phyloP scores from a whole-genome alignment of 1,139 yeast species.

The Pichia inconspicua region DNA sequence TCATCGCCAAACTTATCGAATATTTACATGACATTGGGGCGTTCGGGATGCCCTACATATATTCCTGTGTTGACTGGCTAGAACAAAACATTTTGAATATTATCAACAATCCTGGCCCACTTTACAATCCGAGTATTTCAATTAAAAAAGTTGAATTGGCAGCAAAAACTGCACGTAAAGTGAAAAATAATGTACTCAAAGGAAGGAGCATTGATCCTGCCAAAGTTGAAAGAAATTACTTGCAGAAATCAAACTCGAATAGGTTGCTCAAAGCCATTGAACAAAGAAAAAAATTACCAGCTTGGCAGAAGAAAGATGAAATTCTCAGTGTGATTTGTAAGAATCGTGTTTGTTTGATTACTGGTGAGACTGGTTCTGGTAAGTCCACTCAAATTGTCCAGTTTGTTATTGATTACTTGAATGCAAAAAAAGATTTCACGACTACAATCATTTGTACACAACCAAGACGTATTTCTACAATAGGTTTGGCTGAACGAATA shows the following conservation, averaged over 20 bases:
- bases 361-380: constrained; percentile 98
- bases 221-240: constrained; percentile 23
- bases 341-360: constrained; percentile 65
- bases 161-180: neutral
- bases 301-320: constrained; percentile 61
- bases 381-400: constrained; percentile 92
- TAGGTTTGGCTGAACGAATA: constrained; percentile 89
- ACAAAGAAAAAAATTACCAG: constrained; percentile 60
- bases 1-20: constrained; percentile 41
- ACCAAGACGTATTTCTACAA: constrained; percentile 92
- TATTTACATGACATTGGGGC: constrained; percentile 36
- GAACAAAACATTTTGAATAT: constrained; percentile 52
- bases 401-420: constrained; percentile 64
- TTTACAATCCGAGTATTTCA: constrained; percentile 32
- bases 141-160: neutral
- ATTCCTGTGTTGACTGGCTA: constrained; percentile 64
- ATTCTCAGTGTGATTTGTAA: constrained; percentile 49
- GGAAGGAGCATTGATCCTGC: constrained; percentile 13
- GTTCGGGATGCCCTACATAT: constrained; percentile 65
- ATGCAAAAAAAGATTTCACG: constrained; percentile 35
- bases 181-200: constrained; percentile 13
- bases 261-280: constrained; percentile 32
- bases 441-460: constrained; percentile 81
- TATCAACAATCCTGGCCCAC: constrained; percentile 67
- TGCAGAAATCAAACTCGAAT: constrained; percentile 12